These are phyloP conservation scores for Eremothecium cymbalariae DNA, from an alignment of 1,139 yeast species.

Conservation along the genomic window DNA sequence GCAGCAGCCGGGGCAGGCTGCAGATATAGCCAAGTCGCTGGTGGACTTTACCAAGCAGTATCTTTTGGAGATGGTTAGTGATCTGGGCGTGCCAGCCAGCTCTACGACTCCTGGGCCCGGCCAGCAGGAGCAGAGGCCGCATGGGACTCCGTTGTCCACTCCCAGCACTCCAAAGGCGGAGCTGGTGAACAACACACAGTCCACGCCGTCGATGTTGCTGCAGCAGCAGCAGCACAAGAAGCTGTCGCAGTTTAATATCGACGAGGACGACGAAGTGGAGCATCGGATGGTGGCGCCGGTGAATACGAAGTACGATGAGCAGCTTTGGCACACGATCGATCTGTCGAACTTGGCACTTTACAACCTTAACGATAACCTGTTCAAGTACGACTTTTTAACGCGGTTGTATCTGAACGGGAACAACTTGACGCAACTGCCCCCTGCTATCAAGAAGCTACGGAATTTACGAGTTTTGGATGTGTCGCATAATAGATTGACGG, in stretches of 20 bases:
- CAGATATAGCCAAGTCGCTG: slow-evolving; percentile 29
- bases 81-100: slow-evolving; percentile 11
- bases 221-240: slow-evolving; percentile 60
- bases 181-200: slow-evolving; percentile 18
- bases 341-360: slow-evolving; percentile 81
- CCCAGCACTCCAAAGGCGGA: slow-evolving; percentile 31
- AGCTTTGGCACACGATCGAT: slow-evolving; percentile 92
- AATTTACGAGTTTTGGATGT: slow-evolving; percentile 79
- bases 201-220: slow-evolving; percentile 35
- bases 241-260: slow-evolving; percentile 48
- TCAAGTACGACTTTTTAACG: slow-evolving; percentile 78
- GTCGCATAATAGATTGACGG: slow-evolving; percentile 64
- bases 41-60: slow-evolving; percentile 32
- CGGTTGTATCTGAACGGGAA: slow-evolving; percentile 84
- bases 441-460: slow-evolving; percentile 57
- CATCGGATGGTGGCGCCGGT: slow-evolving; percentile 58
- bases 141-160: slow-evolving; percentile 18
- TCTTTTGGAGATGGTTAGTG: slow-evolving; percentile 29
- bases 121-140: slow-evolving; percentile 7
- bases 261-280: slow-evolving; percentile 55
- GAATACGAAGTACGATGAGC: slow-evolving; percentile 50
- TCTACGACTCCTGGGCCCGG: background rate
- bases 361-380: slow-evolving; percentile 61
- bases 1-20: slow-evolving; percentile 33
- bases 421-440: slow-evolving; percentile 60